Percentiles rank a stretch among this genome's conserved stretches.
Conservation (phyloP, 257 asterid genomes). For the Solanum stenotomum region DNA sequence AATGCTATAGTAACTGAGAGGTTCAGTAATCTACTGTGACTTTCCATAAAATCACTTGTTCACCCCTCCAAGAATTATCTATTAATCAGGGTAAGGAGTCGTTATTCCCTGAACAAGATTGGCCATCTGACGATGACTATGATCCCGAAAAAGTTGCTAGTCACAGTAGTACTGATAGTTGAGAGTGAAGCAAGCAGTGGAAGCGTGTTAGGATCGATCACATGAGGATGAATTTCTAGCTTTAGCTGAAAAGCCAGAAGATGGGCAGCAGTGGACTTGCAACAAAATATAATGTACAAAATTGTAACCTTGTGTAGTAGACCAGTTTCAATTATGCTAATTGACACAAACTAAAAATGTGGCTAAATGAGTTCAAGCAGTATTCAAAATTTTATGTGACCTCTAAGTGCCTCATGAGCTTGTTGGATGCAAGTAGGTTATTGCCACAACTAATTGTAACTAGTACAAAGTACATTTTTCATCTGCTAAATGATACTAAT, state of each 20-base stretch:
- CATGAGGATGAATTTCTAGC: background rate
- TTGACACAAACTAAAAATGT: background rate
- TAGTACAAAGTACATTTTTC: background rate
- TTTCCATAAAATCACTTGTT: background rate
- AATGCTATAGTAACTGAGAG: background rate
- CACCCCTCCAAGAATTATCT: background rate
- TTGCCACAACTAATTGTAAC: background rate
- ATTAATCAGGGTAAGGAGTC: background rate
- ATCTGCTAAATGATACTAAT: background rate
- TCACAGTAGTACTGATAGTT: background rate
- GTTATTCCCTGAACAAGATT: background rate
- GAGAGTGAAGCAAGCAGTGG: background rate
- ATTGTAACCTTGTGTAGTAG: background rate
- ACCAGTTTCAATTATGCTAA: background rate
- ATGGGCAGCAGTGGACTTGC: background rate
- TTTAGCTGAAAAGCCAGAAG: background rate
- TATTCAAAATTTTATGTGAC: background rate
- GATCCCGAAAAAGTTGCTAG: background rate
- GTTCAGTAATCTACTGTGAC: background rate
- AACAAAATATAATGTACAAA: background rate
- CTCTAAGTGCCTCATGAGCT: background rate
- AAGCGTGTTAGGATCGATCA: background rate
- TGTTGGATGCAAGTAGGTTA: background rate
- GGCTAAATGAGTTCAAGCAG: background rate
- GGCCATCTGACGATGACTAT: background rate